Evolutionary conservation across 768 basidiomycete species (phyloP), one percentile per base, ranked within the genome.

Genomic region (Mycena haematopus): DNA sequence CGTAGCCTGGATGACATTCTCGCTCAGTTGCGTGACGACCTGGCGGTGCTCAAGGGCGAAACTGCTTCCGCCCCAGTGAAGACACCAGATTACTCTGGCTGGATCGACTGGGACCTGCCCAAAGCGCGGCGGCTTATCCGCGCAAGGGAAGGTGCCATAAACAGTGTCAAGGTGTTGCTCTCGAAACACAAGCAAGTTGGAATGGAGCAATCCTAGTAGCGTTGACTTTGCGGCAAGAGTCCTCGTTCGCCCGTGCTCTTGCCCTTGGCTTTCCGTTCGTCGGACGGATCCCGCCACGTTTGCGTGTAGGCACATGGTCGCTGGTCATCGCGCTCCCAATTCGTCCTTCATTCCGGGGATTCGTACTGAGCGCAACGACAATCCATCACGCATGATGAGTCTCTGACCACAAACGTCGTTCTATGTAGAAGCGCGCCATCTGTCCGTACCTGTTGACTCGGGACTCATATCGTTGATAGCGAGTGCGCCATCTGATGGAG

Each of bases 111-210:
- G 47, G 89, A 93, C 72, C 59, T 91, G 3, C 69, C 80, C 11
- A 92, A 87, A 72, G 88, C 84, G 13, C 86, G 81, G 55, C 82
- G 90, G 27, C 83, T 93, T 31, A 79, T 93, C 24, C 81, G 79
- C 55, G 90, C 90, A 0, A 78, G 92, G 64, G 88, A 92, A 73
- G 85, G 82, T 56, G 83, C 90, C 0, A 84, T 93, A 63, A 83
- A 80, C 46, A 84, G 79, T 55, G 85, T 91, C 42, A 87, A 87
- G 70, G 69, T 67, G 10, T 70, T 89, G 14, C 77, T 92, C 14
- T 76, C 78, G 47, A 87, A 84, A 66, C 68, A 67, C 17, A 68
- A 71, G 53, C 53, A 50, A 54, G 33, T 22, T 27, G 31, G 25
- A 36, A 51, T 46, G 52, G 42, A 54, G 35, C 22, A 45, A n/a